Conservation (phyloP, 441 rosid species). For the Adansonia madagascariensis region DNA sequence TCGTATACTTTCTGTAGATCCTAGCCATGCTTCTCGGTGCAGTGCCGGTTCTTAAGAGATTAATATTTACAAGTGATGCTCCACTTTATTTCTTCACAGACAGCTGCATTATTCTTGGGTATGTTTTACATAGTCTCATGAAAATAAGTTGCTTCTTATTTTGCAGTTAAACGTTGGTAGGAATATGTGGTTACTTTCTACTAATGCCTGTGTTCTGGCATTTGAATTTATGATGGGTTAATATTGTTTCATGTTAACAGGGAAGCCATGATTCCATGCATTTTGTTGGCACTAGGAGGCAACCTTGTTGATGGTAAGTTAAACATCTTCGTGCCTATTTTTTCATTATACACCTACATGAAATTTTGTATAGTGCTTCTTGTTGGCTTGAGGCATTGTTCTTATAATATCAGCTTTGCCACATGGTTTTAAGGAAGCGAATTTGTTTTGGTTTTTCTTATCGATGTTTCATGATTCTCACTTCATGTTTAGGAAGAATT, state of each 20-base stretch:
- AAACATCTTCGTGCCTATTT: background rate
- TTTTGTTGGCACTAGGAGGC: slow-evolving; percentile 93
- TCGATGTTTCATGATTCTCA: background rate
- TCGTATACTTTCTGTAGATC: slow-evolving; percentile 51
- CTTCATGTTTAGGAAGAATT: background rate
- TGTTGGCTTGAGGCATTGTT: background rate
- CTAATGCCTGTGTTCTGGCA: background rate
- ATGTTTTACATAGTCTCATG: slow-evolving; percentile 26
- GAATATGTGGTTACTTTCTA: background rate
- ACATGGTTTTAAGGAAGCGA: background rate
- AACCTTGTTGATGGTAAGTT: slow-evolving; percentile 90
- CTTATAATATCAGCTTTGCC: background rate
- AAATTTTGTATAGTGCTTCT: background rate
- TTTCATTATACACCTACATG: background rate
- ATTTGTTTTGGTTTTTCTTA: background rate
- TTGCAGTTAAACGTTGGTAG: no score
- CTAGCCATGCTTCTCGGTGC: slow-evolving; percentile 86
- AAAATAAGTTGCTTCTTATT: background rate
- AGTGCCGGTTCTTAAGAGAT: slow-evolving; percentile 68
- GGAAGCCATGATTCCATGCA: slow-evolving; percentile 98
- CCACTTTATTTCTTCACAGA: slow-evolving; percentile 96
- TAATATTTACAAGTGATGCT: slow-evolving; percentile 78
- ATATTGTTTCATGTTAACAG: slow-evolving; percentile 44
- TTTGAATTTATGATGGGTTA: slow-evolving; percentile 19
- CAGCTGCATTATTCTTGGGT: slow-evolving; percentile 99